phyloP scores from a whole-genome alignment of 2,329 filamentous ascomycete genomes.

The Leptographium galeiforme region DNA sequence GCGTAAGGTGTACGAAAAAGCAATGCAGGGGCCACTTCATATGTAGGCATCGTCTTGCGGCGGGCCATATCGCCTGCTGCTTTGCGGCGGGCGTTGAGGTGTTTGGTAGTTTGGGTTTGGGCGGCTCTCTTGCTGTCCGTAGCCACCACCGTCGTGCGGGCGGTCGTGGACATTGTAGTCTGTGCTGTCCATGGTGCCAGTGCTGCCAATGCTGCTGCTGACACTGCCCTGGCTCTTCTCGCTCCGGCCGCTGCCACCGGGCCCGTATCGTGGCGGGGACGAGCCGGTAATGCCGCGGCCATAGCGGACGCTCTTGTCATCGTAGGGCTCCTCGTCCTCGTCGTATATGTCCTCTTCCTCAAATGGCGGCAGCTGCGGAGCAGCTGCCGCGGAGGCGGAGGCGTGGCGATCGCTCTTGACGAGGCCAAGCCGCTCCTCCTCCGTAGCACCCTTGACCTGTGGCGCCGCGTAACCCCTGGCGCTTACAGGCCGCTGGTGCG shows the following conservation, averaged over 20 bases:
- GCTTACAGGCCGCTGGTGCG: conserved; percentile 6
- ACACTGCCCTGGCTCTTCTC: background rate
- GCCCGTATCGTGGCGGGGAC: conserved; percentile 11
- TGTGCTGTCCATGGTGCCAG: background rate
- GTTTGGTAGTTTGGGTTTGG: background rate
- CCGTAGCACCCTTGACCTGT: conserved; percentile 45
- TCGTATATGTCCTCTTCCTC: conserved; percentile 13
- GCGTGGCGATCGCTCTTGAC: conserved; percentile 54
- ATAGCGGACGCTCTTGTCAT: conserved; percentile 22
- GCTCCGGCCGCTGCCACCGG: background rate
- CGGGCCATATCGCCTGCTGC: conserved; percentile 8
- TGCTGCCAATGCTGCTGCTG: conserved; percentile 1
- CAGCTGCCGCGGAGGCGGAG: background rate
- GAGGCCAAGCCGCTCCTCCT: conserved; percentile 71
- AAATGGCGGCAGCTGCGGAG: conserved; percentile 21
- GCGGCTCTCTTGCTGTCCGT: background rate
- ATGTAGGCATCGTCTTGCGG: conserved; percentile 14
- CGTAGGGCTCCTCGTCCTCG: conserved; percentile 11
- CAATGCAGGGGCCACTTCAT: conserved; percentile 3
- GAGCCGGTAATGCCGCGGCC: conserved; percentile 28
- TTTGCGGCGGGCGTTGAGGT: conserved; percentile 6
- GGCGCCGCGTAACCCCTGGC: conserved; percentile 26
- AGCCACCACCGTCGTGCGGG: no score
- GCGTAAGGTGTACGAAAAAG: no score
- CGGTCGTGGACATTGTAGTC: background rate